Conservation (phyloP, 768 basidiomycete genomes). For the Phylloporus scabripes region DNA sequence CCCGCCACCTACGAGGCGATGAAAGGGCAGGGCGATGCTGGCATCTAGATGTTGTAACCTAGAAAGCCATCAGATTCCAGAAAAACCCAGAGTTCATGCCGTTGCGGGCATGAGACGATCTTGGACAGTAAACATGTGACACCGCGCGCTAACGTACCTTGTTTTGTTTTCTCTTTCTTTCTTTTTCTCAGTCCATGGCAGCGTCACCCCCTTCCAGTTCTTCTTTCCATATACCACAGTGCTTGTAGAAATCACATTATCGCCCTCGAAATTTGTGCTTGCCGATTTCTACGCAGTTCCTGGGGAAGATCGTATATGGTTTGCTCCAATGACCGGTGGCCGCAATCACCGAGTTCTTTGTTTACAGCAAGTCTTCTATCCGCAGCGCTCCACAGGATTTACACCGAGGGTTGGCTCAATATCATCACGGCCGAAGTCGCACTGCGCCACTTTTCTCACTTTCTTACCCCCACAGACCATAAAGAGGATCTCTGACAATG, state of each 20-base stretch:
- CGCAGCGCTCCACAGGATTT: slow-evolving; percentile 18
- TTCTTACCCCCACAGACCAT: not conserved
- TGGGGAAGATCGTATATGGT: not conserved
- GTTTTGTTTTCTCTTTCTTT: no score
- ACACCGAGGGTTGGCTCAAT: not conserved
- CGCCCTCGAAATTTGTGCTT: not conserved
- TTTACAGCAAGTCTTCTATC: slow-evolving; percentile 1
- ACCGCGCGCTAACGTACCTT: not conserved
- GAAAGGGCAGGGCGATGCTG: slow-evolving; percentile 2
- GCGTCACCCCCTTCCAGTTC: not conserved
- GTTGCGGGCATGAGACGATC: no score
- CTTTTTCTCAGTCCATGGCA: not conserved
- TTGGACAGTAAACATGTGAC: no score
- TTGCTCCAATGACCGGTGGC: not conserved
- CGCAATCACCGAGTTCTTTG: slow-evolving; percentile 1
- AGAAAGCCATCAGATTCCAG: not conserved
- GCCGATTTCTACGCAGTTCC: not conserved
- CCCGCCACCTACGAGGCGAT: slow-evolving; percentile 8
- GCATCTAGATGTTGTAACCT: slow-evolving; percentile 8
- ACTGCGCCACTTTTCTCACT: not conserved
- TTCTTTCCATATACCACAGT: not conserved
- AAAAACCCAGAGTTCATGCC: not conserved
- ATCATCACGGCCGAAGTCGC: not conserved
- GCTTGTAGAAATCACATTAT: not conserved
- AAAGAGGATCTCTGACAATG: not conserved